Evolutionary conservation across 345 rosid genomes (phyloP).

Genomic region (Nasturtium officinale): DNA sequence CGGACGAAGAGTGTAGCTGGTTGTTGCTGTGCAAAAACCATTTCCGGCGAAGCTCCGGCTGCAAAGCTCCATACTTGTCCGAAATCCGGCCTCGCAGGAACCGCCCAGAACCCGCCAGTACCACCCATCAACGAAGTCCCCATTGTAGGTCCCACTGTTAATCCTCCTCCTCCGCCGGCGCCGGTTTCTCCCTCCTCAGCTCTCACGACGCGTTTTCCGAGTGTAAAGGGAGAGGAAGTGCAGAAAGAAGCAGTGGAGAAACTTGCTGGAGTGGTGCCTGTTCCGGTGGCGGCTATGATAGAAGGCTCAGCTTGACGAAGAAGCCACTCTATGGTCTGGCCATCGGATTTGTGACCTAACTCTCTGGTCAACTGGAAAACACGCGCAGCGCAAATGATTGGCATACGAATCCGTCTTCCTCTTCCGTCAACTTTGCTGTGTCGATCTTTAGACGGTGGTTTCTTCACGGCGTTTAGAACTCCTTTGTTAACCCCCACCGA

Average conservation of each 20-base stretch:
- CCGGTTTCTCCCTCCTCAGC: slow-evolving; percentile 65
- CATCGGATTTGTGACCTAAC: slow-evolving; percentile 96
- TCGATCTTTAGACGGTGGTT: slow-evolving; percentile 89
- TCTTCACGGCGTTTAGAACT: slow-evolving; percentile 55
- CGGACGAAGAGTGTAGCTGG: slow-evolving; percentile 45
- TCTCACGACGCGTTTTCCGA: slow-evolving; percentile 74
- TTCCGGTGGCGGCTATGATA: slow-evolving; percentile 91
- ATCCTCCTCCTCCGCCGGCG: slow-evolving; percentile 51
- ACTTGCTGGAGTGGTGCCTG: slow-evolving; percentile 89
- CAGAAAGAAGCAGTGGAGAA: slow-evolving; percentile 79
- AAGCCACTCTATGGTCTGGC: slow-evolving; percentile 96
- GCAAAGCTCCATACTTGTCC: slow-evolving; percentile 83
- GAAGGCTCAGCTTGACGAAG: slow-evolving; percentile 97
- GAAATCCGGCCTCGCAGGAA: slow-evolving; percentile 77
- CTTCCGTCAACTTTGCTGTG: slow-evolving; percentile 97
- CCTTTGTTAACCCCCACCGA: slow-evolving; percentile 23
- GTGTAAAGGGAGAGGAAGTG: slow-evolving; percentile 66
- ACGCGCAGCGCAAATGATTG: slow-evolving; percentile 92
- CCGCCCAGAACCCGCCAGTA: slow-evolving; percentile 85
- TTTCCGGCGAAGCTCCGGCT: slow-evolving; percentile 55
- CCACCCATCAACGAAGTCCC: slow-evolving; percentile 35
- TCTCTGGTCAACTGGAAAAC: slow-evolving; percentile 93
- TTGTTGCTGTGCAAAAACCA: slow-evolving; percentile 57
- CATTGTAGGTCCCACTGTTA: slow-evolving; percentile 48
- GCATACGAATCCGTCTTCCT: slow-evolving; percentile 92